Conservation (phyloP, 805 yeast species). For the Candida rishiriensis region DNA sequence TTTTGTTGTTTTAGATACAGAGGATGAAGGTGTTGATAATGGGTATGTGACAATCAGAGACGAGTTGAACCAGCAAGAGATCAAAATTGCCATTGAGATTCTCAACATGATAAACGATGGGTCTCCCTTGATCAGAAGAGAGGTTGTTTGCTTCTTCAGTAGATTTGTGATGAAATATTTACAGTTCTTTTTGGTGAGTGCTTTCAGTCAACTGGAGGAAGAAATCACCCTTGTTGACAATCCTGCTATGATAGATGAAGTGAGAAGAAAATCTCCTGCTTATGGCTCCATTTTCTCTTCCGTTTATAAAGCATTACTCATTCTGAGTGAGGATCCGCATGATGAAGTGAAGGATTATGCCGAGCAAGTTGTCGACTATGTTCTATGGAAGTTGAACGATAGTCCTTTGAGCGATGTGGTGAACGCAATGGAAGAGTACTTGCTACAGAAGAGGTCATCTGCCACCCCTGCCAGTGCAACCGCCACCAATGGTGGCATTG, state of each 20-base stretch:
- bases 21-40: conserved; percentile 32
- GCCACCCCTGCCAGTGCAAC: neutral
- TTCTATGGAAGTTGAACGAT: conserved; percentile 58
- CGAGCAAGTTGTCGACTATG: conserved; percentile 67
- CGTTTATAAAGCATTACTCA: conserved; percentile 79
- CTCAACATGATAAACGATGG: conserved; percentile 77
- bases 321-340: conserved; percentile 84
- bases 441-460: conserved; percentile 43
- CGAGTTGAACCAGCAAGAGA: conserved; percentile 63
- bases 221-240: conserved; percentile 66
- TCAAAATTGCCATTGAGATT: conserved; percentile 63
- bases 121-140: conserved; percentile 82
- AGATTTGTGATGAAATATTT: conserved; percentile 65
- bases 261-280: conserved; percentile 67
- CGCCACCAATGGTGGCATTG: neutral
- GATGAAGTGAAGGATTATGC: conserved; percentile 72
- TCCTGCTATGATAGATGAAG: conserved; percentile 56
- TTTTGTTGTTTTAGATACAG: conserved; percentile 46
- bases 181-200: conserved; percentile 78
- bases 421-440: conserved; percentile 57
- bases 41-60: conserved; percentile 16
- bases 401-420: conserved; percentile 65
- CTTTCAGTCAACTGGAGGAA: conserved; percentile 78
- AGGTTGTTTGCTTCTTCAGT: conserved; percentile 72
- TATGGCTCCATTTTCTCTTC: conserved; percentile 84